Base-by-base conservation (phyloP, 805 yeast genomes). In the Henningerozyma blattae region DNA sequence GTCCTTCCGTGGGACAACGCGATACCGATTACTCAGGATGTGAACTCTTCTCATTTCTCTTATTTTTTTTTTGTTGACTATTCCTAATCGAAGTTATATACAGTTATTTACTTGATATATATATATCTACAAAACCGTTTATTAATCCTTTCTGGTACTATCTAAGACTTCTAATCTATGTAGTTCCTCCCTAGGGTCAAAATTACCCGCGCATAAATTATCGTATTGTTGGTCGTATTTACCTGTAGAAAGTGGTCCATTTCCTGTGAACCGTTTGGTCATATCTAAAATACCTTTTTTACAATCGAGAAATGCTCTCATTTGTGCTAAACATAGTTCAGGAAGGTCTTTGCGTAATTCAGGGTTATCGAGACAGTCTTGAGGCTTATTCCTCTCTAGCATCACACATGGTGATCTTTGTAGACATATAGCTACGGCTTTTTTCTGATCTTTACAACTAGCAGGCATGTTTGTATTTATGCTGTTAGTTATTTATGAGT, bases 331-430 rank as follows among this genome's bases (percentile, higher is more conserved):
- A 50, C 98, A 89, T 28, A 85, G 68, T 51, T 83, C 94, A 1
- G 98, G 98, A 18, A 89, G 60, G 30, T 83, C 81, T 36, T 68
- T 67, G 30, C 77, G 66, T 24, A 89, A 67, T 41, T 78, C 78
- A 1, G 94, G 94, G 41, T 87, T 67, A 26, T 81, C 79, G 15
- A 87, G 58, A 52, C 98, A 89, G 38, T 85, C 77, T 41, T 84
- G 78, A 3, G 97, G 97, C 2, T 83, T 83, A 58, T 91, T 69
- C 43, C 98, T 68, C 41, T 91, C 83, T 16, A 89, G 70, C 62
- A 89, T 67, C 33, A 89, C 98, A 58, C 98, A 89, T 13, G 97
- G 97, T 4, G 96, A 86, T 50, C 96, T 72, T 56, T 89, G 98
- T 32, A 89, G 68, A 55, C 98, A 89, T 15, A 89, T 77, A 8